Conservation (phyloP, 164 flowering plant genomes). For the Euptelea pleiosperma region DNA sequence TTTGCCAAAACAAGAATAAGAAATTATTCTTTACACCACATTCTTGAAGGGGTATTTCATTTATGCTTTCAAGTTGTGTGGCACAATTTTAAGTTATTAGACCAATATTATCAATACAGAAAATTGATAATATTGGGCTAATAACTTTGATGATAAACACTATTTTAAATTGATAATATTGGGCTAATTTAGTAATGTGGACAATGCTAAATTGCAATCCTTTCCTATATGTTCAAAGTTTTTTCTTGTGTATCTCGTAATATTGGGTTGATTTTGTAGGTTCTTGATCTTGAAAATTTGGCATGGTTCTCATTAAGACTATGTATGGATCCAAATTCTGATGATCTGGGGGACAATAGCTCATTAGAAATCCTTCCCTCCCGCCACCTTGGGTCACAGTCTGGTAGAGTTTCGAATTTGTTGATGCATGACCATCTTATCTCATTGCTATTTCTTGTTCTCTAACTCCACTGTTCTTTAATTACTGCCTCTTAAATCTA, state of each 20-base stretch:
- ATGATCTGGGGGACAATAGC: conserved; percentile 22
- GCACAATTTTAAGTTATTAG: too few species aligned
- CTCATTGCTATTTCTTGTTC: neutral
- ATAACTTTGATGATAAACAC: too few species aligned
- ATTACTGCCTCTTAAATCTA: neutral
- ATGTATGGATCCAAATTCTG: conserved; percentile 28
- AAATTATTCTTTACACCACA: too few species aligned
- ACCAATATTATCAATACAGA: too few species aligned
- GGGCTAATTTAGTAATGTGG: too few species aligned
- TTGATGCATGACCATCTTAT: conserved; percentile 2
- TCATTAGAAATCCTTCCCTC: conserved; percentile 41
- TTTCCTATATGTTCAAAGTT: neutral
- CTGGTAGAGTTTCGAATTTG: conserved; percentile 43
- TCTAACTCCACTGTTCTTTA: neutral
- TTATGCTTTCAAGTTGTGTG: too few species aligned
- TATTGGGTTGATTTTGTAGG: conserved; percentile 38
- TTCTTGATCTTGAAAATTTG: conserved; percentile 63
- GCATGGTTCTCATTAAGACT: conserved; percentile 62
- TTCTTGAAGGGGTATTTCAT: too few species aligned
- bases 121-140: too few species aligned
- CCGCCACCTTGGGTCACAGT: conserved; percentile 69
- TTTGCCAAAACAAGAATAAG: too few species aligned
- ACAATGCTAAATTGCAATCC: too few species aligned
- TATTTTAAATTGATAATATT: too few species aligned
- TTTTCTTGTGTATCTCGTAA: neutral